Conservation (phyloP, 129 eudicot genomes). For the Smallanthus sonchifolius region DNA sequence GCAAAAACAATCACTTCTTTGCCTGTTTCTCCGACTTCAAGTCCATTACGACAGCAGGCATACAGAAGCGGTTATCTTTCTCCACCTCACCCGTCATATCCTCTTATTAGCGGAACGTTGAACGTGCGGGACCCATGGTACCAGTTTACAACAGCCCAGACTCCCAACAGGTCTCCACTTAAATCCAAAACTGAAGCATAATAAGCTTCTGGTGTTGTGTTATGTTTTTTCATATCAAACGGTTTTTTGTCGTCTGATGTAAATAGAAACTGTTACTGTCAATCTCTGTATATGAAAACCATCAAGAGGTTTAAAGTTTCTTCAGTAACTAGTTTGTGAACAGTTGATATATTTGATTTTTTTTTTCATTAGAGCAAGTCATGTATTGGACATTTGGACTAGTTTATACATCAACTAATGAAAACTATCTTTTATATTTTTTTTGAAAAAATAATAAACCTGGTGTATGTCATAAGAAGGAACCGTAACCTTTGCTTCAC, state of each 20-base stretch:
- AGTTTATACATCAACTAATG: background rate
- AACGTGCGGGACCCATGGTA: constrained; percentile 56
- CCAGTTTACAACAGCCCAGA: constrained; percentile 32
- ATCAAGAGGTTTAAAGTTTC: background rate
- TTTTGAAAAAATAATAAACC: too few relatives aligned
- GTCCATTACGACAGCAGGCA: constrained; percentile 56
- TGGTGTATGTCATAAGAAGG: too few relatives aligned
- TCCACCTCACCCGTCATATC: constrained; percentile 72
- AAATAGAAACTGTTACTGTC: constrained; percentile 22
- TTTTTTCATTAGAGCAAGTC: background rate
- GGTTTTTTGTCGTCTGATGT: background rate
- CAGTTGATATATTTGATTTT: background rate
- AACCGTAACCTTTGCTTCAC: too few relatives aligned
- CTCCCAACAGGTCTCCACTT: constrained; percentile 55
- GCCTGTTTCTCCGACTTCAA: constrained; percentile 87
- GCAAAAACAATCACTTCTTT: constrained; percentile 54
- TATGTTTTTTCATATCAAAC: constrained; percentile 3
- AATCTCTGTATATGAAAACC: constrained; percentile 12
- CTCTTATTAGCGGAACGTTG: constrained; percentile 29
- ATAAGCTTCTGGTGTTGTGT: constrained; percentile 5
- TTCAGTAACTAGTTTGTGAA: background rate
- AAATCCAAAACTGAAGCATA: background rate
- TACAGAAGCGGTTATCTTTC: constrained; percentile 56
- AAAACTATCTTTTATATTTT: too few relatives aligned
- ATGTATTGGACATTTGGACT: background rate